phyloP scores from a whole-genome alignment of 371 early-diverging fungal genomes.

The Circinella minor region DNA sequence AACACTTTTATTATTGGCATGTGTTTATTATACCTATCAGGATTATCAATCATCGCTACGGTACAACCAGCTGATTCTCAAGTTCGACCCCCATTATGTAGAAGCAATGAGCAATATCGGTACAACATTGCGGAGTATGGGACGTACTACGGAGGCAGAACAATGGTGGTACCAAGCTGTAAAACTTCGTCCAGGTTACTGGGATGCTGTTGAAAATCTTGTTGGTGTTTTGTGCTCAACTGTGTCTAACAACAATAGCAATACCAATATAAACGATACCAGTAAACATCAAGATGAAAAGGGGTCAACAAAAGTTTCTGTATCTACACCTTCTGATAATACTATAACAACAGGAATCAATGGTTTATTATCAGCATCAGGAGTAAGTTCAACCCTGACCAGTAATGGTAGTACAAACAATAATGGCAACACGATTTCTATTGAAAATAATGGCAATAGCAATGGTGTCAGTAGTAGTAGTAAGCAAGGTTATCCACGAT shows the following conservation, averaged over 20 bases:
- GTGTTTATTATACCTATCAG: conserved; percentile 83
- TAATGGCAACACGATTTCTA: not conserved
- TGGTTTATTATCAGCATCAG: not conserved
- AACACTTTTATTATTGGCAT: conserved; percentile 83
- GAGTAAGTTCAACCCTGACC: no score
- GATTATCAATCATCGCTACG: conserved; percentile 73
- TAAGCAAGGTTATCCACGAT: conserved; percentile 50
- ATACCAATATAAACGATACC: not conserved
- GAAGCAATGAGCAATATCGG: conserved; percentile 94
- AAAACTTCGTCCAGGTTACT: conserved; percentile 84
- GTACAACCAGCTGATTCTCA: conserved; percentile 82
- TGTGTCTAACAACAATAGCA: not conserved
- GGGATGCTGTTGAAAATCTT: conserved; percentile 92
- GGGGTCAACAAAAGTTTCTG: not conserved
- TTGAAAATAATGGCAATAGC: not conserved
- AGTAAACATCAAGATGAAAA: not conserved
- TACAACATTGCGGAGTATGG: conserved; percentile 84
- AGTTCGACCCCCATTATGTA: conserved; percentile 82
- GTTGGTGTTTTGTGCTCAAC: conserved; percentile 77
- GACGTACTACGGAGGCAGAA: conserved; percentile 77
- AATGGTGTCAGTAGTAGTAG: no score
- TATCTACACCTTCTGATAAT: not conserved
- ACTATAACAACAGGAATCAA: no score
- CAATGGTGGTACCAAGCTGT: conserved; percentile 89
- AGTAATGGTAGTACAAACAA: conserved; percentile 2